phyloP scores from a whole-genome alignment of 176 grass and related monocot species.

The Hyparrhenia diplandra region DNA sequence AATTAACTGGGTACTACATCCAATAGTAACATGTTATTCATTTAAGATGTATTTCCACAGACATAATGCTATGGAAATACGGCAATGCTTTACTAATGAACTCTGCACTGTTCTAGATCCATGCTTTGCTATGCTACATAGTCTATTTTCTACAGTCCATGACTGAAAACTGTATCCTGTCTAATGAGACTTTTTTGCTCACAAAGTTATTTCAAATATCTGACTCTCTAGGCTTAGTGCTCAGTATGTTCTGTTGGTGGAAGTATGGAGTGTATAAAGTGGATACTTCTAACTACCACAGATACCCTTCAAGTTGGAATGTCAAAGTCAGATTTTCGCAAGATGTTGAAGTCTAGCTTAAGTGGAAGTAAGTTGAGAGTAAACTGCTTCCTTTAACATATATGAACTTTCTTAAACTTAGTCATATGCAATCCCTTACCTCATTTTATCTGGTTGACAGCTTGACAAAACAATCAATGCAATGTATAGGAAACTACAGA shows the following conservation, averaged over 20 bases:
- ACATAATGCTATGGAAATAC: not conserved
- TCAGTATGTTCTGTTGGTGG: not conserved
- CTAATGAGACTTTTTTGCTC: not conserved
- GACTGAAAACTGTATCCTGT: not conserved
- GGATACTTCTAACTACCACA: slow-evolving; percentile 28
- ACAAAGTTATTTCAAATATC: slow-evolving; percentile 13
- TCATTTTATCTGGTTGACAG: slow-evolving; percentile 35
- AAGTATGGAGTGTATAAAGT: slow-evolving; percentile 6
- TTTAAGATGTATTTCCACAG: not conserved
- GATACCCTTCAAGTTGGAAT: slow-evolving; percentile 96
- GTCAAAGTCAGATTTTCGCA: slow-evolving; percentile 86
- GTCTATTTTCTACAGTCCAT: not conserved
- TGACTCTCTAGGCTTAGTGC: not conserved
- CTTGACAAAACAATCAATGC: slow-evolving; percentile 89
- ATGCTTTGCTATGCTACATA: not conserved
- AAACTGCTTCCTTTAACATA: not conserved
- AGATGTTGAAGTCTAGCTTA: slow-evolving; percentile 86
- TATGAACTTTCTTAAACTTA: not conserved
- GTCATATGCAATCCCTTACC: not conserved
- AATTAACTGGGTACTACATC: not conserved
- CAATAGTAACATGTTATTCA: not conserved
- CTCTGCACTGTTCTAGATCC: not conserved
- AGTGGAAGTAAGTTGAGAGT: slow-evolving; percentile 59
- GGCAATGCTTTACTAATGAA: not conserved
- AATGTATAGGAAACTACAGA: slow-evolving; percentile 97